These are phyloP conservation scores for Musa beccarii DNA, from an alignment of 176 grass and related monocot genomes.

Conservation along the genomic window DNA sequence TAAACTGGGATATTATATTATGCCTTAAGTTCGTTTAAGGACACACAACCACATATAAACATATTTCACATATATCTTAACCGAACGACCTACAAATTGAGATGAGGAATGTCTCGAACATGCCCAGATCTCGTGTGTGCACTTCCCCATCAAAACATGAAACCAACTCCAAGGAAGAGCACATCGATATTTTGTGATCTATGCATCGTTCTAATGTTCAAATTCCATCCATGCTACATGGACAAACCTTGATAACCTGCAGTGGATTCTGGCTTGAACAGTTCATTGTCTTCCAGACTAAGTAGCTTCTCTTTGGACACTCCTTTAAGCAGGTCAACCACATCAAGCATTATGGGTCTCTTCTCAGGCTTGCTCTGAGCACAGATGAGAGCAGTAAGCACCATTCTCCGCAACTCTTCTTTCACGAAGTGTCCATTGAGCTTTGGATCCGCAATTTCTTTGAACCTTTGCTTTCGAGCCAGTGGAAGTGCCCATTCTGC, in stretches of 20 bases:
- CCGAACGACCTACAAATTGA: too few relatives aligned
- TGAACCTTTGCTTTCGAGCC: conserved; percentile 2
- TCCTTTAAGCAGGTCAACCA: conserved; percentile 3
- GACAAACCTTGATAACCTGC: background rate
- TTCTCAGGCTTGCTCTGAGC: conserved; percentile 4
- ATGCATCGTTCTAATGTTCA: too few relatives aligned
- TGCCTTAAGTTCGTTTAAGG: too few relatives aligned
- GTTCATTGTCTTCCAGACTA: background rate
- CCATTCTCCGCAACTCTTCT: conserved; percentile 2
- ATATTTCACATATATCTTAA: too few relatives aligned
- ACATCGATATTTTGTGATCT: too few relatives aligned
- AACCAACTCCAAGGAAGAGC: too few relatives aligned
- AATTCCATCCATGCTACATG: too few relatives aligned
- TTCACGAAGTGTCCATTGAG: background rate
- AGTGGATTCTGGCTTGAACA: conserved; percentile 1
- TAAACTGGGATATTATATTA: too few relatives aligned
- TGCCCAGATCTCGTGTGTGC: too few relatives aligned
- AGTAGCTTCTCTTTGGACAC: conserved; percentile 10
- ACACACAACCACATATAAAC: too few relatives aligned
- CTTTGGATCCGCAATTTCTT: conserved; percentile 4
- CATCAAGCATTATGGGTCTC: conserved; percentile 9
- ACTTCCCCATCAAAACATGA: too few relatives aligned
- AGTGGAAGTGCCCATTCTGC: conserved; percentile 1
- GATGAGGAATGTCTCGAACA: too few relatives aligned
- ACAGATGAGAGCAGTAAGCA: conserved; percentile 3